Evolutionary conservation across 352 stramenopile genomes (phyloP), one percentile per base, ranked within the genome.

Genomic region (Pythium dissotocum): DNA sequence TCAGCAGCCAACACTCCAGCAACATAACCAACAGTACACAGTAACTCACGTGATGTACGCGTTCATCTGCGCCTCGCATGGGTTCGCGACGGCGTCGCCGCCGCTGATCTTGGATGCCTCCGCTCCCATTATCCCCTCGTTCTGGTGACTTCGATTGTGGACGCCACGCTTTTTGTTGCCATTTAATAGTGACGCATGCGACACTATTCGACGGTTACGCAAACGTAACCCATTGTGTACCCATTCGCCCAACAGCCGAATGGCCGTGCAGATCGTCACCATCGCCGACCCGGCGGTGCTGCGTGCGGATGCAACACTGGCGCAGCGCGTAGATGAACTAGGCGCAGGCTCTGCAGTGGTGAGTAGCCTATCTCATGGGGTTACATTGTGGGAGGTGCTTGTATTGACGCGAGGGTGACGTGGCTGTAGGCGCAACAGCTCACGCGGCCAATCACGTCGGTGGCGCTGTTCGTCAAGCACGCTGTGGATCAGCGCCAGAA

Each of bases 1-100:
- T 28, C 18, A 35, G 36, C 54, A 16, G 6, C 12, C 12, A 64
- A 35, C 4, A 13, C 18, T 18, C 38, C 61, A 53, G 63, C 24
- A 26, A 13, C 32, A 8, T 32, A 21, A 8, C 6, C 33, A 38
- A 10, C 26, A 18, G 6, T 59, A 59, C 13, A 38, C 21, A 26
- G 57, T n/a, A 46, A 90, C 79, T 69, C 60, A 93, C 84, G 87
- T 90, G 73, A 93, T 85, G 72, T 93, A 93, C 44, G 60, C 68
- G 18, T 86, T 72, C 82, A 93, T 93, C 65, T 88, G 71, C 2
- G 59, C 49, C 18, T 77, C 67, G 65, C 84, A 93, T 52, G 80
- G 77, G 65, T 91, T 86, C 62, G 28, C 28, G 28, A 57, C 63
- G 60, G 48, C 67, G 56, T 42, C 48, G 24, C n/a, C 49, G 48